Base-by-base conservation (phyloP, 495 filamentous ascomycete species). In the Pseudotulostoma volvatum region DNA sequence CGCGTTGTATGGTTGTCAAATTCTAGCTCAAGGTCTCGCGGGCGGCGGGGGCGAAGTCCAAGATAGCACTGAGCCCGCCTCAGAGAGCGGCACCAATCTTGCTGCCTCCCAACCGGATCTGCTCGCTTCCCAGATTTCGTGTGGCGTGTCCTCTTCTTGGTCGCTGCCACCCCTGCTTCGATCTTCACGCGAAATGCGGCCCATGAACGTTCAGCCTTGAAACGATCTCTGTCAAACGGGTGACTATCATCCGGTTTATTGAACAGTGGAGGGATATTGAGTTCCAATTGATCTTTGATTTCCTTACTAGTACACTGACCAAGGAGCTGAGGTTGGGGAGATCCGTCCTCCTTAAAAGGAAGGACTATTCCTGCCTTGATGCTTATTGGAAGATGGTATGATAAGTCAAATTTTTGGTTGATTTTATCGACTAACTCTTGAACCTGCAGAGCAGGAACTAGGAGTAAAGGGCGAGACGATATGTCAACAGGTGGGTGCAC, bases 61-160 rank as follows among this genome's bases (percentile, higher is more conserved):
- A 86, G 64, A 51, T 84, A 84, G 30, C 71, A 64, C 52, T 86
- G 79, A 4, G 66, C 60, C 15, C 77, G 64, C 49, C 73, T 77
- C 42, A 77, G 46, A 40, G 62, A 57, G 15, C 64, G 51, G 11
- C 56, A 61, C 56, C 64, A 72, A 9, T 44, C 48, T 39, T 60
- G 53, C 37, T 74, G 66, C 15, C 56, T 59, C 17, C 63, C 45
- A 1, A 66, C 36, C 3, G 64, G 62, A 25, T 66, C 68, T 38
- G 55, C 60, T 44, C 59, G 60, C 45, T 69, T 76, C 41, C 64
- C 75, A 32, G 63, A 62, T 20, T 65, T 65, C 0, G 56, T 50
- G 9, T 52, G 59, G 42, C 65, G 62, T 31, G 50, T 60, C 44
- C 60, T 68, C 34, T 46, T 56, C 49, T 63, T 69, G 39, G 54